Evolutionary conservation across 2,329 filamentous ascomycete genomes (phyloP), one percentile per base, ranked within the genome.

Genomic region (Pseudogymnoascus sp.): DNA sequence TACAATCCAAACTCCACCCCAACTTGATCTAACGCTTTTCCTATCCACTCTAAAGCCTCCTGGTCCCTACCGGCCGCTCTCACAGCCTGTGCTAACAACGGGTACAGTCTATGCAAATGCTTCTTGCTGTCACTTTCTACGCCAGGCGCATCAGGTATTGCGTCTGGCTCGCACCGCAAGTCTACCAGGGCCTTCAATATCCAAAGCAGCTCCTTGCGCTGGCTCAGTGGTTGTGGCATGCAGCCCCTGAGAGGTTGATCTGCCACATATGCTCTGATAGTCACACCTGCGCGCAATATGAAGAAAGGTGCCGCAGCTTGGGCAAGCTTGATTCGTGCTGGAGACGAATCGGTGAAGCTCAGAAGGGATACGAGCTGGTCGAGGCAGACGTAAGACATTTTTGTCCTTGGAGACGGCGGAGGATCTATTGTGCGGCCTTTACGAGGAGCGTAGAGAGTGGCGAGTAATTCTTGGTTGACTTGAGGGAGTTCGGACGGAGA

Each of bases 161-260:
- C 88, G 3, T 83, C 81, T 0, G 86, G 83, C 67, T 92, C 88
- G 62, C 88, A 89, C 62, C 81, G 79, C 64, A 97, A 77, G 16
- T 80, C 79, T 1, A 89, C 83, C 35, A 96, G 78, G 52, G 84
- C 79, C 59, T 78, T 76, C 16, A 97, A 78, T 23, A 93, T 81
- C 70, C 90, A 88, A 4, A 89, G 72, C 9, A 99, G 77, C 72
- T 96, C 95, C 65, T 84, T 87, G 45, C 90, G 83, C 71, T 96
- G 90, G 7, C 86, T 88, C 4, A 91, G 79, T 0, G 93, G 93
- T 72, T 95, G 90, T 4, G 95, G 95, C 86, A 96, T 95, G 59
- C 87, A 83, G 0, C 95, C 93, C 12, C 95, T 83, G 18, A 99
- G 79, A 0, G 93, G 93, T 71, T 97, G 93, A 73, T 99, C 95